A percentile compares a stretch with the other conserved stretches of the same genome.
These are phyloP conservation scores for Amoeboradix gromovi DNA, from an alignment of 371 early-diverging fungal genomes.

Conservation along the genomic window DNA sequence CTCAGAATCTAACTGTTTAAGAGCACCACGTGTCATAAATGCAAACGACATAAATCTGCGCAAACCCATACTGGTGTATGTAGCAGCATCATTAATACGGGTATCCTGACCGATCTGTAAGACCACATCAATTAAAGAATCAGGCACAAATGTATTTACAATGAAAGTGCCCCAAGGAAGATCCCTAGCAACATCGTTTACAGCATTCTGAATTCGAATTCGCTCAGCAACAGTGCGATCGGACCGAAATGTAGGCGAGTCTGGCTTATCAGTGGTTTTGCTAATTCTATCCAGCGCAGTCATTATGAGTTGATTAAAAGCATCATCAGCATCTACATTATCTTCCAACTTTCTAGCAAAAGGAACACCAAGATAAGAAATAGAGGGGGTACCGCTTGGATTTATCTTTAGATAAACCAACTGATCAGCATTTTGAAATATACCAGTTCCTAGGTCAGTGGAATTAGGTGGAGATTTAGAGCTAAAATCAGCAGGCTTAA, in stretches of 20 bases:
- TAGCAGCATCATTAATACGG: slow-evolving; percentile 15
- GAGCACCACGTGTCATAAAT: slow-evolving; percentile 18
- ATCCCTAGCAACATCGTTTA: slow-evolving; percentile 6
- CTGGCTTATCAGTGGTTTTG: neutral
- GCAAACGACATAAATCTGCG: slow-evolving; percentile 20
- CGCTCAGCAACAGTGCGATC: neutral
- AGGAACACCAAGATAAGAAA: neutral
- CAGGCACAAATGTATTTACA: slow-evolving; percentile 6
- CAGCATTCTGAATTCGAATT: neutral
- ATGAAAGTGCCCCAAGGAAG: slow-evolving; percentile 23
- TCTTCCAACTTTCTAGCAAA: neutral
- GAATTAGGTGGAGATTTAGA: neutral
- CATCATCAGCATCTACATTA: neutral
- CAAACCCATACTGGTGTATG: slow-evolving; percentile 20
- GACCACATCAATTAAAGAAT: neutral
- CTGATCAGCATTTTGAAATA: neutral
- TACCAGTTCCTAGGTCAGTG: neutral
- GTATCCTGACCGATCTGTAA: slow-evolving; percentile 23
- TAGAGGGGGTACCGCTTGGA: neutral
- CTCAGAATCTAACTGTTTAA: slow-evolving; percentile 5
- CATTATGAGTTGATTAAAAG: neutral
- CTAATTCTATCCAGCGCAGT: neutral
- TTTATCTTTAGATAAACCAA: neutral
- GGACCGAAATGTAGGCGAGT: neutral
- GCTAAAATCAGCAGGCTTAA: neutral